Percentiles rank a stretch among this genome's conserved stretches.
Evolutionary conservation across 2,329 filamentous ascomycete genomes (phyloP).

Genomic region (Botrytis porri): DNA sequence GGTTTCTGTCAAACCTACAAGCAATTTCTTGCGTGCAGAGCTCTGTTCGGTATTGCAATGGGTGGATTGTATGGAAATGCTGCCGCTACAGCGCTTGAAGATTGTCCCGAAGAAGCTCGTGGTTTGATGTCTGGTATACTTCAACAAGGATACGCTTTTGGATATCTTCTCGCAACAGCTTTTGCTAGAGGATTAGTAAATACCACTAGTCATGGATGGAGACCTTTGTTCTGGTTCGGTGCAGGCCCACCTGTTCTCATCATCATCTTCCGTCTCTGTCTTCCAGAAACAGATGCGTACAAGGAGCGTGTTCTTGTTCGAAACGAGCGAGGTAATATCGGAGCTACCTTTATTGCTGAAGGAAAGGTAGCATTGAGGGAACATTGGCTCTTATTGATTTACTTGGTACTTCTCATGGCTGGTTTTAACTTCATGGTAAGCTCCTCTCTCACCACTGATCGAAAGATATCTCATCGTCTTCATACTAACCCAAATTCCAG

Average conservation of each 20-base stretch:
- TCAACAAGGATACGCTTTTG: conserved; percentile 78
- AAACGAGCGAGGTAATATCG: conserved; percentile 56
- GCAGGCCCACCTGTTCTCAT: conserved; percentile 76
- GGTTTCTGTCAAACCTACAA: conserved; percentile 70
- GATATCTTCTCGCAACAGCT: conserved; percentile 73
- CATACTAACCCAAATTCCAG: conserved; percentile 29
- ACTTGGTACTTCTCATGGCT: conserved; percentile 83
- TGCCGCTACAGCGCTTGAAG: conserved; percentile 74
- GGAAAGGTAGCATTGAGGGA: conserved; percentile 74
- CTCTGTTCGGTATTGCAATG: conserved; percentile 78
- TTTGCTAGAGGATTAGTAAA: conserved; percentile 66
- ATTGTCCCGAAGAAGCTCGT: conserved; percentile 47
- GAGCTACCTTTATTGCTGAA: conserved; percentile 68
- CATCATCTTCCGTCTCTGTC: conserved; percentile 71
- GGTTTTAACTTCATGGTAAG: conserved; percentile 90
- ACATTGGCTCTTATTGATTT: conserved; percentile 77
- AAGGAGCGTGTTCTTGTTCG: conserved; percentile 63
- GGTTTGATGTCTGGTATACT: conserved; percentile 80
- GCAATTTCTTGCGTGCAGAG: conserved; percentile 68
- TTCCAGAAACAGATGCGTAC: conserved; percentile 78
- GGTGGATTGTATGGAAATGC: conserved; percentile 78
- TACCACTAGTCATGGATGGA: conserved; percentile 77
- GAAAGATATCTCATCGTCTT: background rate
- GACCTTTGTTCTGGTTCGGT: conserved; percentile 86
- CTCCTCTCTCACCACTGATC: conserved; percentile 45